Percentiles rank a stretch among this genome's conserved stretches.
phyloP scores from a whole-genome alignment of 2,329 filamentous ascomycete species.

The Xylariaceae sp. region DNA sequence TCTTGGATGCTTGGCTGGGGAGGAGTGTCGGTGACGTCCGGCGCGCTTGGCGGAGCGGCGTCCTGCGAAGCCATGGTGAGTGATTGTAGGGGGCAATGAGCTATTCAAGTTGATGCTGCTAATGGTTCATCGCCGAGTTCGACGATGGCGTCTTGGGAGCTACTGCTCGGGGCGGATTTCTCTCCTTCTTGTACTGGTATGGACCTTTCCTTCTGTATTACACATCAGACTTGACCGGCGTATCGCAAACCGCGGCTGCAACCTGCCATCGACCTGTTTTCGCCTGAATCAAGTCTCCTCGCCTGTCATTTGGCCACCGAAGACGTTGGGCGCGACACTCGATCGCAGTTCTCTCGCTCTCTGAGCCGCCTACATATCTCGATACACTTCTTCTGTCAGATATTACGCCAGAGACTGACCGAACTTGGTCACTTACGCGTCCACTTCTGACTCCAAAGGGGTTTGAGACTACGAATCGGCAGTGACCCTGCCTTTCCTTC shows the following conservation, averaged over 20 bases:
- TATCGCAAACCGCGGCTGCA: conserved; percentile 12
- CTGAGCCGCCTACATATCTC: background rate
- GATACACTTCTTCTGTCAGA: conserved; percentile 1
- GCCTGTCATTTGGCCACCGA: background rate
- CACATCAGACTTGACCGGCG: background rate
- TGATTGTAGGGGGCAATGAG: background rate
- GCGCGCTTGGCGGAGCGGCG: background rate
- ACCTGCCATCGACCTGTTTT: background rate
- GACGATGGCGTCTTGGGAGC: background rate
- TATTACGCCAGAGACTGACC: background rate
- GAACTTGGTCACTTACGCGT: background rate
- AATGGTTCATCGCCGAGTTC: background rate
- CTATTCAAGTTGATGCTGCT: background rate
- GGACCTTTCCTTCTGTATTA: background rate
- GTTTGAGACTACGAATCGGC: conserved; percentile 10
- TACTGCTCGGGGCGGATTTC: background rate
- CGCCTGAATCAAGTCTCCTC: background rate
- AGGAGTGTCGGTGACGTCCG: background rate
- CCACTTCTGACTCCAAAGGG: background rate
- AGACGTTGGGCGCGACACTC: conserved; percentile 2
- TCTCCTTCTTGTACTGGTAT: conserved; percentile 10
- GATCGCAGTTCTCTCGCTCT: background rate
- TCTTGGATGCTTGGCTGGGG: background rate
- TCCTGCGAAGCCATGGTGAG: conserved; percentile 7
- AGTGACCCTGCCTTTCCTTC: background rate